Percentiles rank a stretch among this genome's conserved stretches.
phyloP scores from a whole-genome alignment of 164 flowering plant genomes.

The Aristolochia fimbriata region DNA sequence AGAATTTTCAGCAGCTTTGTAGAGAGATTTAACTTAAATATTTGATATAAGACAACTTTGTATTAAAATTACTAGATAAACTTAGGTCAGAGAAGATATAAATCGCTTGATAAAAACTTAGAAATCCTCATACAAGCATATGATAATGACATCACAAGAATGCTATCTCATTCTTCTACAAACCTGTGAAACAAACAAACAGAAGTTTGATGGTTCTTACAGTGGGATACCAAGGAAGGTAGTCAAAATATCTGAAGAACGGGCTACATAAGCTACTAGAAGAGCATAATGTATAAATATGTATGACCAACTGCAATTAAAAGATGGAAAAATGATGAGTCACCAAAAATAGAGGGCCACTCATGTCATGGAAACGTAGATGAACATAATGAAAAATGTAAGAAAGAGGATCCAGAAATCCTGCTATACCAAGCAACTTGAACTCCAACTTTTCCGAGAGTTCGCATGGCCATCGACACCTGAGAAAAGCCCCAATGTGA shows the following conservation, averaged over 20 bases:
- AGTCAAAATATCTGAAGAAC: constrained; percentile 87
- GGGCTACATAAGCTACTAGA: constrained; percentile 90
- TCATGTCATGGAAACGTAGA: neutral
- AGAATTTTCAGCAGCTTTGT: no score
- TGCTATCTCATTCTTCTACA: neutral
- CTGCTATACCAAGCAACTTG: constrained; percentile 28
- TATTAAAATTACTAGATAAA: no score
- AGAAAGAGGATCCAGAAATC: neutral
- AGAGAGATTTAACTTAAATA: no score
- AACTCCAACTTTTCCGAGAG: constrained; percentile 26
- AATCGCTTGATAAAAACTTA: no score
- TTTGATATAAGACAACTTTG: no score
- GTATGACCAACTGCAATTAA: constrained; percentile 82
- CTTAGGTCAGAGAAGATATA: no score
- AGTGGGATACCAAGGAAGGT: constrained; percentile 68
- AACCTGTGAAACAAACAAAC: neutral
- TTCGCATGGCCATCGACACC: constrained; percentile 35
- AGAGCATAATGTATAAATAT: constrained; percentile 88
- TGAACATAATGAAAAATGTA: neutral
- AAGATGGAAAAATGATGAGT: constrained; percentile 4
- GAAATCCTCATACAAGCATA: neutral
- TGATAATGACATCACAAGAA: neutral
- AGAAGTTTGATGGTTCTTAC: constrained; percentile 35
- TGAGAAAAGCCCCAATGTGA: constrained; percentile 5
- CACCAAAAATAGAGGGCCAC: neutral